phyloP scores from a whole-genome alignment of 2,329 filamentous ascomycete genomes.

The Leptographium lundbergii region DNA sequence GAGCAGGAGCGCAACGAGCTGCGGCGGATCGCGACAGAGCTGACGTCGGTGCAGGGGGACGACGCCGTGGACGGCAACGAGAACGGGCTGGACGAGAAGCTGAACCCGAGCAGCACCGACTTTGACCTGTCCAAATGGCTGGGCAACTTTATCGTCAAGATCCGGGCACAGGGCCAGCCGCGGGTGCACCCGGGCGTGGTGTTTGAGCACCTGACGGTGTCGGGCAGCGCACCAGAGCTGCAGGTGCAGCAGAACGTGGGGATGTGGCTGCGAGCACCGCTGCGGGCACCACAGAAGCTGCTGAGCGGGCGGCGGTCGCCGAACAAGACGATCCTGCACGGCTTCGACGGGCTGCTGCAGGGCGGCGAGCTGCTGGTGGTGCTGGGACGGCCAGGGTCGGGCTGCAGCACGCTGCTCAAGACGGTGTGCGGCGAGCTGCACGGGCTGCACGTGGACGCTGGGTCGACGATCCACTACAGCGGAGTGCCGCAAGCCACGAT shows the following conservation, averaged over 20 bases:
- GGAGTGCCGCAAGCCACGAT: conserved; percentile 42
- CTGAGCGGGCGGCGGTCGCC: conserved; percentile 44
- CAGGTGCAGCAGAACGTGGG: conserved; percentile 58
- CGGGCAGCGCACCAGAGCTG: conserved; percentile 52
- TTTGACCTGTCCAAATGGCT: conserved; percentile 44
- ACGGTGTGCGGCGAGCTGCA: conserved; percentile 46
- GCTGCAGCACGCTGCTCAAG: conserved; percentile 46
- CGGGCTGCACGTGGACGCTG: conserved; percentile 38
- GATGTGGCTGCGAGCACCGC: conserved; percentile 40
- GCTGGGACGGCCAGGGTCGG: conserved; percentile 42
- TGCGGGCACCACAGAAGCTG: conserved; percentile 32
- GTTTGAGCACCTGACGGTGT: conserved; percentile 55
- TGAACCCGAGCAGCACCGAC: conserved; percentile 32
- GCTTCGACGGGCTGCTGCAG: conserved; percentile 42
- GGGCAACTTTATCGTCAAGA: conserved; percentile 40
- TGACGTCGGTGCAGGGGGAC: conserved; percentile 29
- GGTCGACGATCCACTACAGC: conserved; percentile 47
- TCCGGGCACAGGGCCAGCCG: conserved; percentile 36
- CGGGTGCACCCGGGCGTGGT: conserved; percentile 52
- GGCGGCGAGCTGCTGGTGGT: conserved; percentile 45
- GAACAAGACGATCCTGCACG: conserved; percentile 51
- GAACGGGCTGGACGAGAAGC: conserved; percentile 31
- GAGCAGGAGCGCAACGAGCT: conserved; percentile 6
- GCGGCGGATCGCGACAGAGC: conserved; percentile 25
- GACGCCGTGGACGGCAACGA: conserved; percentile 28